A percentile compares a stretch with the other conserved stretches of the same genome.
Conservation (phyloP, 768 basidiomycete species). For the Tricholoma terreum region DNA sequence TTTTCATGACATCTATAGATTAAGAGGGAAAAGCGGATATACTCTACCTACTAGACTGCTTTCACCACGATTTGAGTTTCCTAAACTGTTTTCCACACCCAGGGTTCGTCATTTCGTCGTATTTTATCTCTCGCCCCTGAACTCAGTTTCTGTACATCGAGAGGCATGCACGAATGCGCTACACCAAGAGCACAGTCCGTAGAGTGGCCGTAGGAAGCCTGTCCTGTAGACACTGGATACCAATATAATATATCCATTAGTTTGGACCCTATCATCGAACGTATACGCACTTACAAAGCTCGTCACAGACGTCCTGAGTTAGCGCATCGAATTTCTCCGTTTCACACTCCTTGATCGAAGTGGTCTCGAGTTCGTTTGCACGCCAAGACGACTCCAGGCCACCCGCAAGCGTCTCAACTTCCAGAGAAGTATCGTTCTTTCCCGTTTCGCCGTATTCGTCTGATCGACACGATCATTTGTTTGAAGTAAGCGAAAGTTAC, state of each 20-base stretch:
- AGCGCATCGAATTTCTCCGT: background rate
- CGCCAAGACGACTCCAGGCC: constrained; percentile 2
- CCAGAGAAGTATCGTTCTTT: constrained; percentile 35
- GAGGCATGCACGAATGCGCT: background rate
- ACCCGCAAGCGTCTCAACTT: constrained; percentile 27
- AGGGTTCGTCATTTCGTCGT: background rate
- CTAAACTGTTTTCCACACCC: background rate
- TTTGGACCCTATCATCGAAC: background rate
- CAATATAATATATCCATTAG: background rate
- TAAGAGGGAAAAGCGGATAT: background rate
- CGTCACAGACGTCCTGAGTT: no score
- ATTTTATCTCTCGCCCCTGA: background rate
- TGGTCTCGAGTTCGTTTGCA: background rate
- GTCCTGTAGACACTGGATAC: background rate
- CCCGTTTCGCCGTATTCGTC: constrained; percentile 25
- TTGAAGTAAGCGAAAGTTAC: constrained; percentile 45
- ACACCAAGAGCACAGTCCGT: background rate
- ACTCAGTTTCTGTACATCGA: background rate
- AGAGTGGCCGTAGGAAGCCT: background rate
- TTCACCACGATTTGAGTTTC: background rate
- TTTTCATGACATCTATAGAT: constrained; percentile 33
- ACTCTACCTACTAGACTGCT: background rate
- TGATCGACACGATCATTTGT: constrained; percentile 6
- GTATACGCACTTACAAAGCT: background rate
- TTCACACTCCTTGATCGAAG: background rate